Evolutionary conservation across 1,139 yeast genomes (phyloP), one percentile per base, ranked within the genome.

Genomic region (Groenewaldozyma auringiensis): DNA sequence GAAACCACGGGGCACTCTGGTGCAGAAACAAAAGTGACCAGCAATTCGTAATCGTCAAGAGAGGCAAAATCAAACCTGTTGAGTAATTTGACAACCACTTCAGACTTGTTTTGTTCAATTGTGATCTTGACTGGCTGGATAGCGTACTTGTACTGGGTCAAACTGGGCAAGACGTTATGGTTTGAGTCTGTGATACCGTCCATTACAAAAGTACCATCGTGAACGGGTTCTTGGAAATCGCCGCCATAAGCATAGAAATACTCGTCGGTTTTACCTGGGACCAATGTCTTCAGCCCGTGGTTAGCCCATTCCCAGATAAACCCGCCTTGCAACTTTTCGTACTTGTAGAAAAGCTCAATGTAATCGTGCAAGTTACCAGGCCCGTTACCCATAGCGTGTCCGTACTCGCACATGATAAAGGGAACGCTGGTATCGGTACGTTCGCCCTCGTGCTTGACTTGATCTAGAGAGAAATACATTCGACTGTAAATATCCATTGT

Each of bases 301-400:
- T 64, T 64, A 9, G 65, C 64, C 70, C 70, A 66, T 47, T 66
- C 70, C 70, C 70, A 66, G 35, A 66, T 53, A 45, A 62, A 65
- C 3, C 70, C 70, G 16, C 70, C 70, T 45, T 64, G 69, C 17
- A 62, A 48, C 9, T 60, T 50, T 2, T 51, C 52, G 40, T 61
- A 49, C 44, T 61, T 53, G 41, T 62, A 56, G 49, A 66, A 64
- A 17, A 62, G 47, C 6, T 63, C 66, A 44, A 57, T 59, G 42
- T 66, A 66, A 44, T 66, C 67, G 27, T 56, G 53, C 38, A 65
- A 37, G 2, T 58, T 56, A 2, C 70, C 70, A 2, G 69, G 69
- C 1, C 69, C 68, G 47, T 65, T 65, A 8, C 70, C 70, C 70
- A 66, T 66, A 3, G 69, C 67, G 46, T 66, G 70, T 9, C 54